Base-by-base conservation (phyloP, 306 rosid genomes). In the Ceratonia siliqua region DNA sequence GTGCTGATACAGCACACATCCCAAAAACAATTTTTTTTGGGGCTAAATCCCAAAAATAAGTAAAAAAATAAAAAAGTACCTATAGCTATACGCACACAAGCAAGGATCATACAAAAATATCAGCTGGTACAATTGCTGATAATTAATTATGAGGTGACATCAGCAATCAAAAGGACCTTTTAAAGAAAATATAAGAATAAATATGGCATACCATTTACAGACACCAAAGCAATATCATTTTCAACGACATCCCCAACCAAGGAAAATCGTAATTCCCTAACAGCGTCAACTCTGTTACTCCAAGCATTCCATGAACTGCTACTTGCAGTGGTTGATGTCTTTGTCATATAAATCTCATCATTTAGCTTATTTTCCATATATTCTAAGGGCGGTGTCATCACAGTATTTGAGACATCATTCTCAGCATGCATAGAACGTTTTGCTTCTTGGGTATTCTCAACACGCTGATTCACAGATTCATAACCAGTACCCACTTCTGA, bases 251-350 rank as follows among this genome's bases (percentile, higher is more conserved):
- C 83, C 80, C 98, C 98, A 49, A 61, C 87, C 78, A 90, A 79
- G 48, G 95, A 94, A 90, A 88, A 92, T 53, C 96, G 87, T n/a
- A 90, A 78, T 59, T 59, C 75, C 81, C 97, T 86, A 30, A 82
- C 78, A 5, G 90, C 87, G 81, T 88, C 95, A 68, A 94, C 99
- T 83, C 96, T 88, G 78, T 65, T 85, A 74, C 94, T 88, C 99
- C 96, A 94, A 72, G 86, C 83, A 82, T 79, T 89, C 99, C 99
- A 94, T 79, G 74, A 35, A 62, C 89, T 86, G 76, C 82, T 74
- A 78, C 57, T 82, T 49, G 80, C 65, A 10, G 81, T 72, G 32
- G 85, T 69, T 35, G 82, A 46, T 58, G 74, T 66, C 35, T 72
- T 78, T 62, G 62, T 48, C 73, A 45, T 61, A 63, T 50, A 49